Evolutionary conservation across 2,329 filamentous ascomycete genomes (phyloP), one percentile per base, ranked within the genome.

Genomic region (Sclerotinia minor): DNA sequence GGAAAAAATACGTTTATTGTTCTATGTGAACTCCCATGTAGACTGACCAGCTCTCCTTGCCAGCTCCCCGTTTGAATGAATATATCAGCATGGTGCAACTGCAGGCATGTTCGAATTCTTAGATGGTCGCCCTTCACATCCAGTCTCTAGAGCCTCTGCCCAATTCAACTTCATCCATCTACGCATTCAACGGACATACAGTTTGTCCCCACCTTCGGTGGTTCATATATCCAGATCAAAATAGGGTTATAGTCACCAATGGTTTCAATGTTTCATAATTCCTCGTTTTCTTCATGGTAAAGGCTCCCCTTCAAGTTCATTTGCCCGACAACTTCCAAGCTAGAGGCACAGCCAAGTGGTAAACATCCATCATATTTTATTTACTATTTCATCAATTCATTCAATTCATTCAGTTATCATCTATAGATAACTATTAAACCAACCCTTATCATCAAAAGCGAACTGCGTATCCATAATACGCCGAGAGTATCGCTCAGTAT

Each of bases 401-500:
- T 38, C 9, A 26, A 38, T 50, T 24, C 44, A 24, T 38, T 49
- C 45, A 50, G 9, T 7, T 38, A 49, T 61, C 21, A 49, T 60
- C 21, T 9, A n/a, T 17, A 7, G 29, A n/a, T 49, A 49, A 17
- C 21, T 49, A 24, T 35, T 49, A 24, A 24, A 47, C 47, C 45
- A 45, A 13, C 35, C n/a, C 24, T 5, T 13, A 41, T 53, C 50
- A 24, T 45, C 55, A 29, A 59, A 59, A 59, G 38, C 55, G 24
- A 29, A 44, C 55, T 45, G 55, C 55, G 55, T 59, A 38, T 61
- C n/a, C 45, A 50, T 38, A 61, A 61, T 8, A 61, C 59, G 59
- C 59, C 59, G 19, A 13, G 54, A 54, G 54, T 63, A 45, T 63
- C 58, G 66, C 54, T 52, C 52, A 21, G 21, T 47, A 32, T 32